These are phyloP conservation scores for Suillus sp. DNA, from an alignment of 768 basidiomycete species.

Conservation along the genomic window DNA sequence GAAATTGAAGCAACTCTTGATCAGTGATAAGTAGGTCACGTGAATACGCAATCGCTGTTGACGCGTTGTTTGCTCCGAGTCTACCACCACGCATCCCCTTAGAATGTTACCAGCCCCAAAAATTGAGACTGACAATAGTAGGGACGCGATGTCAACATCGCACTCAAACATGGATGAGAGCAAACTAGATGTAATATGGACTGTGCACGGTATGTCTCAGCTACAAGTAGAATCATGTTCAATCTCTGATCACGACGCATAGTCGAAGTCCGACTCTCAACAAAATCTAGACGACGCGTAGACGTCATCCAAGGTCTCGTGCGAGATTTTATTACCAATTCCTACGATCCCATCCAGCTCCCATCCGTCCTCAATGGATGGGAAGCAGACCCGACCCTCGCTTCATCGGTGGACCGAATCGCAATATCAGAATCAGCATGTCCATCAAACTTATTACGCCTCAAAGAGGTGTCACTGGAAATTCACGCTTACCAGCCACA, in stretches of 20 bases:
- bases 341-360: constrained; percentile 67
- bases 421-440: constrained; percentile 70
- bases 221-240: neutral
- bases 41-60: constrained; percentile 37
- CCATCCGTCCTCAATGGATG: constrained; percentile 78
- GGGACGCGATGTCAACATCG: constrained; percentile 9
- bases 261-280: constrained; percentile 85
- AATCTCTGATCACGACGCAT: constrained; percentile 1
- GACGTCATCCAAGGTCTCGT: constrained; percentile 74
- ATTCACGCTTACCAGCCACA: constrained; percentile 89
- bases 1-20: neutral
- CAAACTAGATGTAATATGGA: constrained; percentile 47
- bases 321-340: constrained; percentile 51
- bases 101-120: neutral
- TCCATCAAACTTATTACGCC: constrained; percentile 52
- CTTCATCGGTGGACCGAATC: constrained; percentile 75
- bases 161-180: neutral
- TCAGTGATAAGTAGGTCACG: constrained; percentile 27
- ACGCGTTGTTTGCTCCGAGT: constrained; percentile 52
- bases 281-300: constrained; percentile 69
- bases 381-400: constrained; percentile 73
- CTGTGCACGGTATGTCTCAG: constrained; percentile 57
- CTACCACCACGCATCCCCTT: constrained; percentile 17
- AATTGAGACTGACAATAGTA: neutral
- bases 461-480: constrained; percentile 65